Evolutionary conservation across 768 basidiomycete genomes (phyloP), one percentile per base, ranked within the genome.

Genomic region (Butyriboletus loyo): DNA sequence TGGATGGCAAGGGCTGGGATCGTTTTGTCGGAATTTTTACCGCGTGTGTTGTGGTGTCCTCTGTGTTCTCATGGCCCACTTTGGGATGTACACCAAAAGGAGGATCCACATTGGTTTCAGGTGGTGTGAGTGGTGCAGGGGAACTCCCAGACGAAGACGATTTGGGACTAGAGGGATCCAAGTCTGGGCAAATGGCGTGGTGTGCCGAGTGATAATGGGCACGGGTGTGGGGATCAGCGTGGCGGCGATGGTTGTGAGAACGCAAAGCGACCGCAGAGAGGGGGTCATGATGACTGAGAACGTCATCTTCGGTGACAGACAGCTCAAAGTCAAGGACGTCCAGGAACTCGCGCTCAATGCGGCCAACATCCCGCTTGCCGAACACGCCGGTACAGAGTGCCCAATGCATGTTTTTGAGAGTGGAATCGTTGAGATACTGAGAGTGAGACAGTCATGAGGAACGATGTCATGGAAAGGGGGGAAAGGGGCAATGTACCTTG

Each of bases 351-450:
- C 88, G 82, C 70, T 90, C 87, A 64, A 89, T 89, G 59, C 87
- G 81, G 41, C 86, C 87, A 25, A 89, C 80, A 61, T 90, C 88
- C 36, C 87, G 81, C 67, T 87, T 88, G 58, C 87, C 86, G 65
- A 90, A 90, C 25, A 89, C 84, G 28, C 85, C 85, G 0, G 88
- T 88, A 70, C 87, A 89, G n/a, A 87, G 75, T 9, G 87, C 86
- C 91, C 91, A 94, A 68, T 94, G 91, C 45, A 88, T 78, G 72
- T 94, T 94, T 78, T 94, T 94, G 15, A 92, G 79, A 25, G 89
- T 90, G 15, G 87, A 91, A 67, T 95, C 92, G 67, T 94, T 92
- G 32, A 87, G 74, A 66, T 93, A 93, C 83, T 89, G 54, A 17
- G 25, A 31, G 22, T 14, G 47, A 46, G 47, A 42, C 31, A 49